Conservation (phyloP, 148 eudicot species). For the Spergularia bocconei region DNA sequence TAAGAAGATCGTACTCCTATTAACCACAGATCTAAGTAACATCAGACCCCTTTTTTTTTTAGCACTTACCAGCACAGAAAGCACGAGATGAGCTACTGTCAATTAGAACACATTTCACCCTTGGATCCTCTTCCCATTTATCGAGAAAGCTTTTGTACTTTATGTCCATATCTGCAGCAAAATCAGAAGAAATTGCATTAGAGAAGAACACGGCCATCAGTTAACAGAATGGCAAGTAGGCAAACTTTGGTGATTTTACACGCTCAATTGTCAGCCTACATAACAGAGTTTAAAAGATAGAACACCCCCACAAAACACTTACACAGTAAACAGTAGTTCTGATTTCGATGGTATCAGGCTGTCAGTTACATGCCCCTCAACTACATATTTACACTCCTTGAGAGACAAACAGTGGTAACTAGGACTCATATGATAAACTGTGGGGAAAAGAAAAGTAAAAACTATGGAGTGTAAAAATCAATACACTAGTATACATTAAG, state of each 20-base stretch:
- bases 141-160: slow-evolving; percentile 85
- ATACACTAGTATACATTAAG: neutral
- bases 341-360: neutral
- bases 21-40: neutral
- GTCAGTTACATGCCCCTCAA: neutral
- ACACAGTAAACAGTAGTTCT: neutral
- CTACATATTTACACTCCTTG: neutral
- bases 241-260: neutral
- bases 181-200: neutral
- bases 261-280: neutral
- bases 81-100: slow-evolving; percentile 88
- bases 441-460: neutral
- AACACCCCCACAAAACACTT: neutral
- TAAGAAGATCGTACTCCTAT: slow-evolving; percentile 20
- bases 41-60: neutral
- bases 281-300: neutral
- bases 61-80: slow-evolving; percentile 76
- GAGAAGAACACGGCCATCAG: neutral
- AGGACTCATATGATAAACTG: neutral
- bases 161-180: slow-evolving; percentile 77
- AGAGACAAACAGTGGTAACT: neutral
- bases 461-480: neutral
- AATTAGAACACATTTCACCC: slow-evolving; percentile 80
- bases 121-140: slow-evolving; percentile 89
- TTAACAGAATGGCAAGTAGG: neutral